Conservation (phyloP, 441 rosid genomes). For the Adansonia madagascariensis region DNA sequence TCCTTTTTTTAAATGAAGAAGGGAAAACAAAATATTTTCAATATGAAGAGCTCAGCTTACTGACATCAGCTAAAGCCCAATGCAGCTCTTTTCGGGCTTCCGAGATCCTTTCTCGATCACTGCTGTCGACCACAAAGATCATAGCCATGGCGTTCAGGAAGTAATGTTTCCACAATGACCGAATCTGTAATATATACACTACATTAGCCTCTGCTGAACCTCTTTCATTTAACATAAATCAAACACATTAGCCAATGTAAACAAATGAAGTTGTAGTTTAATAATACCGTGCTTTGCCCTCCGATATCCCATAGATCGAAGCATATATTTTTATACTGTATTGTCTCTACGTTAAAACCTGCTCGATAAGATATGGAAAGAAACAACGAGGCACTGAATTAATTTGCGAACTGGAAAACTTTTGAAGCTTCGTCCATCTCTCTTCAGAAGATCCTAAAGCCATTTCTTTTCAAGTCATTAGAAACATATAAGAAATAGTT, state of each 20-base stretch:
- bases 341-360: conserved; percentile 80
- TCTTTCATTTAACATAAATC: background rate
- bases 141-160: conserved; percentile 59
- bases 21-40: background rate
- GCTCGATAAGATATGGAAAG: conserved; percentile 9
- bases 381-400: background rate
- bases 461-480: background rate
- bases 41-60: conserved; percentile 25
- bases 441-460: background rate
- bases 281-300: conserved; percentile 69
- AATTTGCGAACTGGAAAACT: too few relatives aligned
- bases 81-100: conserved; percentile 78
- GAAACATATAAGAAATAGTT: background rate
- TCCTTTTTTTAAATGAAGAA: background rate
- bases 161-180: conserved; percentile 79
- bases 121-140: conserved; percentile 75
- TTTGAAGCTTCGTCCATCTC: background rate
- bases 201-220: background rate
- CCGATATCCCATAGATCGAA: conserved; percentile 82
- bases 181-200: conserved; percentile 46
- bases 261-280: background rate
- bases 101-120: conserved; percentile 51
- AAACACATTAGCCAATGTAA: background rate
- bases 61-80: conserved; percentile 58
- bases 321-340: conserved; percentile 60